phyloP scores from a whole-genome alignment of 1,284 basidiomycete genomes.

The Cryptococcus sp. region DNA sequence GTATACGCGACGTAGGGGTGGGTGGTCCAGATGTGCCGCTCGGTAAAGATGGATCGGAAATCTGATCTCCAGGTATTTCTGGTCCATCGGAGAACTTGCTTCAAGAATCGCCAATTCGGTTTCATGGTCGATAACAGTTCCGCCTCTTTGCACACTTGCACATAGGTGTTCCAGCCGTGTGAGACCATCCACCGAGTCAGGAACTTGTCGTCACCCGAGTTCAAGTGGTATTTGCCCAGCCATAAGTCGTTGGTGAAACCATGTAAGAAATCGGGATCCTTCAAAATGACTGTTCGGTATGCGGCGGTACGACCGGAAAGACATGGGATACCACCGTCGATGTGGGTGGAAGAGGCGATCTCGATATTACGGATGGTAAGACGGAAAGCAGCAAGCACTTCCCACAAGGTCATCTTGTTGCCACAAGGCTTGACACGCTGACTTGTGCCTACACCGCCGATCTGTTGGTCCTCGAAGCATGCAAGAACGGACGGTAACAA shows the following conservation, averaged over 20 bases:
- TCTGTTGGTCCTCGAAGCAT: conserved; percentile 89
- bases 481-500: conserved; percentile 80
- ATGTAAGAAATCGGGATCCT: conserved; percentile 87
- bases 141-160: conserved; percentile 86
- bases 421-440: conserved; percentile 83
- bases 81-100: conserved; percentile 89
- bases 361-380: conserved; percentile 90
- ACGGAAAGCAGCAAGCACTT: conserved; percentile 87
- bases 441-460: conserved; percentile 86
- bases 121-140: conserved; percentile 92
- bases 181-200: conserved; percentile 94
- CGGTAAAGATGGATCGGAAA: conserved; percentile 81
- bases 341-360: conserved; percentile 82
- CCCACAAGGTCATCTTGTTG: conserved; percentile 82
- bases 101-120: conserved; percentile 90
- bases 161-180: conserved; percentile 90
- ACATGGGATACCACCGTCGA: conserved; percentile 88
- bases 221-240: conserved; percentile 88
- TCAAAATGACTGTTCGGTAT: conserved; percentile 87
- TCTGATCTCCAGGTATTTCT: conserved; percentile 91
- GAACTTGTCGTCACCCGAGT: conserved; percentile 91
- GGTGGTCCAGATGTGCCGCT: conserved; percentile 79
- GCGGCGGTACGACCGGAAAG: conserved; percentile 88
- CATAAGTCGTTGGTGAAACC: conserved; percentile 92
- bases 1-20: conserved; percentile 90